Conservation (phyloP, 805 yeast species). For the Ogataea nitratoaversa region DNA sequence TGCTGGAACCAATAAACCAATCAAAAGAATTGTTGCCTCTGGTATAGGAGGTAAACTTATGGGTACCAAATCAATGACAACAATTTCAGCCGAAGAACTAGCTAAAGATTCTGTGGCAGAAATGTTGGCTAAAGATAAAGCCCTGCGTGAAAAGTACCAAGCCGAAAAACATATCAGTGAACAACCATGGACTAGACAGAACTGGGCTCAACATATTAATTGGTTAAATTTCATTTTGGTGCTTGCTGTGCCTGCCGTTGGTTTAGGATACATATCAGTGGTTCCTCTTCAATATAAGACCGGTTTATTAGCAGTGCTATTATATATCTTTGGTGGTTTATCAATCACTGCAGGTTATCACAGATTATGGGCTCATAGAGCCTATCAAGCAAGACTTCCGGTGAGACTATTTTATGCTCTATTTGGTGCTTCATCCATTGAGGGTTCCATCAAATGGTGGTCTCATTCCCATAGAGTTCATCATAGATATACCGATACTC, state of each 20-base stretch:
- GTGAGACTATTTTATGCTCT: slow-evolving; percentile 63
- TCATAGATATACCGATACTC: slow-evolving; percentile 81
- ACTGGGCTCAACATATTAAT: slow-evolving; percentile 73
- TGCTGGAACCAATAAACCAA: slow-evolving; percentile 71
- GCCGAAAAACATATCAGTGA: slow-evolving; percentile 62
- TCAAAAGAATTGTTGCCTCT: slow-evolving; percentile 72
- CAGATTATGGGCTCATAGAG: slow-evolving; percentile 72
- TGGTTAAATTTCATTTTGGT: slow-evolving; percentile 74
- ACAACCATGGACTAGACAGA: slow-evolving; percentile 67
- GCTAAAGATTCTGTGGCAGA: slow-evolving; percentile 48
- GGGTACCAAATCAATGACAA: slow-evolving; percentile 75
- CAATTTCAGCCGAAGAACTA: slow-evolving; percentile 61
- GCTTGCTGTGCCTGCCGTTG: slow-evolving; percentile 53
- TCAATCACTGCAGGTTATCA: slow-evolving; percentile 86
- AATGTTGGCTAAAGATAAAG: slow-evolving; percentile 41
- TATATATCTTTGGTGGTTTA: slow-evolving; percentile 60
- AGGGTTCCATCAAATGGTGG: slow-evolving; percentile 91
- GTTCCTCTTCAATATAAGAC: slow-evolving; percentile 50
- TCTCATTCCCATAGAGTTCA: slow-evolving; percentile 80
- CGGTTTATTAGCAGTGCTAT: slow-evolving; percentile 40
- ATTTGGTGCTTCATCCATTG: slow-evolving; percentile 79
- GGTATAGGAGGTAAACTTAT: slow-evolving; percentile 70
- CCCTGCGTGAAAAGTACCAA: slow-evolving; percentile 37
- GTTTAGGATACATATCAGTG: slow-evolving; percentile 40
- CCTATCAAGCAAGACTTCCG: slow-evolving; percentile 61